Evolutionary conservation across 2,329 filamentous ascomycete species (phyloP), one percentile per base, ranked within the genome.

Genomic region (Beauveria scarabaeidicola): DNA sequence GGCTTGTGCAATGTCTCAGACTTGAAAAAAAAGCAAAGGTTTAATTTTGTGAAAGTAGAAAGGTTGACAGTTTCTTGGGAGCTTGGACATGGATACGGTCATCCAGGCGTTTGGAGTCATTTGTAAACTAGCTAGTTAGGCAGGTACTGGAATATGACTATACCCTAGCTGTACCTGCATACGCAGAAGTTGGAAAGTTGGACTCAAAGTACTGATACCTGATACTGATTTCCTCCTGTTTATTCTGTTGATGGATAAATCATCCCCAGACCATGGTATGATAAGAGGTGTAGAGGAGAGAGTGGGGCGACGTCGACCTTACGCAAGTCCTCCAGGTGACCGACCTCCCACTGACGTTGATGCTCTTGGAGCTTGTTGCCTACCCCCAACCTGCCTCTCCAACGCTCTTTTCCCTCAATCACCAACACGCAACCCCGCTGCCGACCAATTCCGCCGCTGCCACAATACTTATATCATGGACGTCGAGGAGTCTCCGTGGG

Each of bases 401-500:
- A 52, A 36, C 47, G 13, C 25, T 41, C 19, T 56, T 25, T 32
- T 47, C 48, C 48, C 50, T n/a, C 46, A 43, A 58, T 40, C 57
- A 59, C 6, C 57, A 52, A 47, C 27, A 25, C 47, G 13, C 21
- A 19, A 43, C 9, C 10, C 25, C 6, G 17, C 47, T 27, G 55
- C 38, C 23, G 7, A 44, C 9, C 55, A 43, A 58, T 52, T 19
- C 11, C 8, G 21, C 19, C 21, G 13, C 19, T 40, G 25, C 21
- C 32, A 38, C 17, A 46, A 5, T 5, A 46, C 19, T 29, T 10
- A 3, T 21, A 61, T 64, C 61, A 80, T 80, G 78, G 78, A 80
- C 65, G 73, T 79, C 63, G 77, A 79, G 69, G 77, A 81, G 66
- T 79, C 79, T 58, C 79, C 79, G 19, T 82, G 79, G 79, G 79